Conservation (phyloP, 1,139 yeast genomes). For the Blastobotrys ciferrii region DNA sequence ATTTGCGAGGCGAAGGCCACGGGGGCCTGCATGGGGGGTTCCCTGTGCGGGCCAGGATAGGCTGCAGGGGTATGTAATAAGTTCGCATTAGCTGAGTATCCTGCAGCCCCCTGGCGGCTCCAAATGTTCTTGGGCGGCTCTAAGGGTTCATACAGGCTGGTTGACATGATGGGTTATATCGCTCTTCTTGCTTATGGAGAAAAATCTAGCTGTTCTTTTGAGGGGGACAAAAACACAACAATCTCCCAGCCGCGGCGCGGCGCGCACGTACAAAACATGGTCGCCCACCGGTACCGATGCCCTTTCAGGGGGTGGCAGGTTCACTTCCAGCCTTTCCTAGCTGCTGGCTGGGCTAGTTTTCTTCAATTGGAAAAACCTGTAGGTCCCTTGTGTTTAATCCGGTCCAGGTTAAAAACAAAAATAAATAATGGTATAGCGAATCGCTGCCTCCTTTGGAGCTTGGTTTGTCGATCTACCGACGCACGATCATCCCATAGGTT, state of each 20-base stretch:
- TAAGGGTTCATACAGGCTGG: slow-evolving; percentile 4
- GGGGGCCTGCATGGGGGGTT: slow-evolving; percentile 1
- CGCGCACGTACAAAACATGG: too few relatives aligned
- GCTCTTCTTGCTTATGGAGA: not conserved
- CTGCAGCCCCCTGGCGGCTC: not conserved
- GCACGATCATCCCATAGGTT: too few relatives aligned
- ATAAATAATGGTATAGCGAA: too few relatives aligned
- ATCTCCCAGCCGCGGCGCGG: not conserved
- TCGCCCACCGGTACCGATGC: too few relatives aligned
- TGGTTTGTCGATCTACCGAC: too few relatives aligned
- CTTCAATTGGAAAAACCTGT: too few relatives aligned
- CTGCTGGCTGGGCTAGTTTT: too few relatives aligned
- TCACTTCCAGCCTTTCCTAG: too few relatives aligned
- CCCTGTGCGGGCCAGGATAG: not conserved
- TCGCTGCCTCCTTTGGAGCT: too few relatives aligned
- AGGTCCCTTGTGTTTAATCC: too few relatives aligned
- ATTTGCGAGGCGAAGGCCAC: slow-evolving; percentile 15
- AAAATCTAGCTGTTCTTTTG: not conserved
- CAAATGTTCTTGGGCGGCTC: slow-evolving; percentile 7
- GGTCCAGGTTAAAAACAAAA: too few relatives aligned
- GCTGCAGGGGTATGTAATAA: not conserved
- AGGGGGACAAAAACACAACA: not conserved
- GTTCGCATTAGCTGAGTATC: not conserved
- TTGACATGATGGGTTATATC: slow-evolving; percentile 1
- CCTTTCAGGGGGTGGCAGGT: too few relatives aligned